Base-by-base conservation (phyloP, 2,329 filamentous ascomycete species). In the Aspergillus sp. region DNA sequence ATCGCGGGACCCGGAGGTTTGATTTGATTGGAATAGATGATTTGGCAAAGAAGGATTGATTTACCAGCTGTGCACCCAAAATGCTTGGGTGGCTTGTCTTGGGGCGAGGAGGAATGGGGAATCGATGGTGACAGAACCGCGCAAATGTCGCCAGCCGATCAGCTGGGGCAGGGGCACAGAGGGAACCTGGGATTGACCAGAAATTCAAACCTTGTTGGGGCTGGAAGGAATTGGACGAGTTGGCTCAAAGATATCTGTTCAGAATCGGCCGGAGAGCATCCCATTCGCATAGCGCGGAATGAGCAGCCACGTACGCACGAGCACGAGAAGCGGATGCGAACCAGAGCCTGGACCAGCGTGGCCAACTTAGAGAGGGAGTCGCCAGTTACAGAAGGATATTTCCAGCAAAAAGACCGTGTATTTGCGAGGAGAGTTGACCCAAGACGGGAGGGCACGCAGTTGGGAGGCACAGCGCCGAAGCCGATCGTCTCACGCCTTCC, bases 251-350 rank as follows among this genome's bases (percentile, higher is more conserved):
- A 65, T 63, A 64, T 62, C 57, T 58, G 54, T 61, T 50, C 31
- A 43, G 55, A 53, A 33, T 45, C 45, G 37, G 53, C 54, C 53
- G 56, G 61, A 61, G 56, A 43, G 39, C 51, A 61, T 62, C 55
- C 43, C 55, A 49, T 58, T 64, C 62, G 66, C 63, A 68, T 68
- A 62, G 52, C 62, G 62, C 63, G 64, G 57, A 52, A 57, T 31
- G 40, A 45, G 50, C 58, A 64, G 67, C 64, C 66, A 70, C 66
- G 66, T 65, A 65, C 55, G 59, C 62, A 59, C 45, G 17, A 59
- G 55, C 49, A 62, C 56, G 59, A 57, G 56, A 40, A 47, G 39
- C 47, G 59, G 60, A 27, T 33, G 55, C 35, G 27, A 57, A 40
- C 50, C 43, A 47, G 53, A 41, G 54, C 43, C 52, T 49, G 58